Conservation (phyloP, 1,284 basidiomycete genomes). For the Microbotryum silenes-acaulis region DNA sequence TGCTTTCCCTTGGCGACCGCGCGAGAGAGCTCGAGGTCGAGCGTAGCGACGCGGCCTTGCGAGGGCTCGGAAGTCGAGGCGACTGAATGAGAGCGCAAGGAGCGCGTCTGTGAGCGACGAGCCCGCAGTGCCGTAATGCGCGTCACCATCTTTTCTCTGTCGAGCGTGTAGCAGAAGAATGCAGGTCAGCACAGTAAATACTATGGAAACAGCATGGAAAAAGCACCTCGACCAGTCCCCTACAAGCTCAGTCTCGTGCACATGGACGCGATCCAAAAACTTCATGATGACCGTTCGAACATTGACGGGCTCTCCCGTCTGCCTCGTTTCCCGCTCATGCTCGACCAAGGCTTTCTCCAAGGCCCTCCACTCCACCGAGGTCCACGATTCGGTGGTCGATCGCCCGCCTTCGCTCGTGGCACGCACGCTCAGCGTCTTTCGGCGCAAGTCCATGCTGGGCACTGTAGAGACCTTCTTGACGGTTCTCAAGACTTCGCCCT, state of each 20-base stretch:
- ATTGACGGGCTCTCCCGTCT: constrained; percentile 6
- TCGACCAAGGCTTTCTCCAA: constrained; percentile 23
- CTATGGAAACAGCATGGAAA: neutral
- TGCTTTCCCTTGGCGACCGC: neutral
- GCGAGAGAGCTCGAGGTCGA: neutral
- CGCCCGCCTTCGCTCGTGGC: neutral
- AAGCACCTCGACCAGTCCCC: constrained; percentile 25
- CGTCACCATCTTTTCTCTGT: constrained; percentile 22
- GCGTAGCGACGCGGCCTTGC: neutral
- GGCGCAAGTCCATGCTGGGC: neutral
- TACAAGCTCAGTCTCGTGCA: neutral
- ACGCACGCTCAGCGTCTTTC: neutral
- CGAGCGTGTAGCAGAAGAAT: neutral
- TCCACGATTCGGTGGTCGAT: constrained; percentile 9
- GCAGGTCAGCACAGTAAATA: neutral
- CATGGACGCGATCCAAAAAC: constrained; percentile 11
- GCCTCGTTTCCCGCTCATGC: constrained; percentile 2
- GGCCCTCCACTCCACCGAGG: constrained; percentile 22
- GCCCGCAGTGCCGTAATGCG: constrained; percentile 30
- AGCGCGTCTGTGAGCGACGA: constrained; percentile 25
- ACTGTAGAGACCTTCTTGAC: no score
- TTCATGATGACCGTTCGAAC: constrained; percentile 12
- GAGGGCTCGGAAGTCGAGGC: neutral
- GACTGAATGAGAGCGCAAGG: neutral
- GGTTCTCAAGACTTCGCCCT: constrained; percentile 17